Conservation (phyloP, 345 rosid species). For the Gossypioides kirkii region DNA sequence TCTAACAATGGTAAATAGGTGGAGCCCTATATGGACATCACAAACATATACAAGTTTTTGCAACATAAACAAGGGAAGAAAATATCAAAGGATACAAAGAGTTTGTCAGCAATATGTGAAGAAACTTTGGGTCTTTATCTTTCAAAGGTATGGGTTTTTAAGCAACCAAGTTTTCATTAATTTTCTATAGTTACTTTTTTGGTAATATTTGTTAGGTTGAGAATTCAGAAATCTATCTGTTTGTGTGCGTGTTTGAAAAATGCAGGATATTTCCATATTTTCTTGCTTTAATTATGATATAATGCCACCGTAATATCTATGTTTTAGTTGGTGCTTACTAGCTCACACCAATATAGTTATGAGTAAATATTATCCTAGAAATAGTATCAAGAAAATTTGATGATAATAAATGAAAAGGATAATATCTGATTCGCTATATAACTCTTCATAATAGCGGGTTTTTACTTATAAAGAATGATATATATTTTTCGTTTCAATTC, state of each 20-base stretch:
- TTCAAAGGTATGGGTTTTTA: conserved; percentile 60
- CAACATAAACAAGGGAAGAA: conserved; percentile 60
- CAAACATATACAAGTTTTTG: conserved; percentile 43
- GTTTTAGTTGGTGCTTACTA: neutral
- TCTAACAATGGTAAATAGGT: conserved; percentile 41
- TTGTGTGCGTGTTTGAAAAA: neutral
- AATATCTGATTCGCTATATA: neutral
- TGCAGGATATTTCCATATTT: neutral
- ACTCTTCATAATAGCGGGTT: neutral
- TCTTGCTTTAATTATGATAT: neutral
- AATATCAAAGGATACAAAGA: conserved; percentile 56
- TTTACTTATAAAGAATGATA: neutral
- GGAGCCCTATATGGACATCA: conserved; percentile 81
- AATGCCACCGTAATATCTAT: neutral
- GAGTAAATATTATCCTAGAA: neutral
- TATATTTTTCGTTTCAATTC: neutral
- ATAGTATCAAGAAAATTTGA: neutral
- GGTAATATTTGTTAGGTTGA: neutral
- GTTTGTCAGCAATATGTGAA: conserved; percentile 66
- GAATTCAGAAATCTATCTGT: neutral
- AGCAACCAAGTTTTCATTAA: neutral
- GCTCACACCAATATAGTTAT: neutral
- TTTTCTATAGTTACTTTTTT: neutral
- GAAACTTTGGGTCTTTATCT: conserved; percentile 62
- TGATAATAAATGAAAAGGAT: neutral